phyloP scores from a whole-genome alignment of 805 yeast species.

The Candida cerambycidarum region DNA sequence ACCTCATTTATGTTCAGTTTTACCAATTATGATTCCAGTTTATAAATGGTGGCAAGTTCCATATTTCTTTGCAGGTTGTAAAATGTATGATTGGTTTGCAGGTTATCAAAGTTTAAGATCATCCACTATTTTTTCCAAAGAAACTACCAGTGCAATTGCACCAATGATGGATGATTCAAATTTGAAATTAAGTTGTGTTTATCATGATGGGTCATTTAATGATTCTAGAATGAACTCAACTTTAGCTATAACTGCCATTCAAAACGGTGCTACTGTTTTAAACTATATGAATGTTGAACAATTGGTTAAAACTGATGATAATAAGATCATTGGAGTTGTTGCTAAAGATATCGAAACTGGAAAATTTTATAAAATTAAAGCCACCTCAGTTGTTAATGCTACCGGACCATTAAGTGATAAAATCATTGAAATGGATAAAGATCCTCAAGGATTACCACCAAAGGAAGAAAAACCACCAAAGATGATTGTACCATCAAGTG shows the following conservation, averaged over 20 bases:
- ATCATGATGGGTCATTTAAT: constrained; percentile 94
- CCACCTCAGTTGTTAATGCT: constrained; percentile 82
- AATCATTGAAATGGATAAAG: constrained; percentile 82
- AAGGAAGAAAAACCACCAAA: constrained; percentile 50
- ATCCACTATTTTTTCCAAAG: constrained; percentile 69
- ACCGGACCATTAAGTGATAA: constrained; percentile 92
- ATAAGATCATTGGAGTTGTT: constrained; percentile 70
- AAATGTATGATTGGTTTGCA: constrained; percentile 89
- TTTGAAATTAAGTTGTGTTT: constrained; percentile 86
- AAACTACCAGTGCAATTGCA: constrained; percentile 67
- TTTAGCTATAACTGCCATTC: constrained; percentile 80
- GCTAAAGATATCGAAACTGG: constrained; percentile 74
- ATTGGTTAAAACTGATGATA: constrained; percentile 59
- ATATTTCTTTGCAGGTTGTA: constrained; percentile 87
- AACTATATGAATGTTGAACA: constrained; percentile 84
- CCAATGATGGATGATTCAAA: constrained; percentile 81
- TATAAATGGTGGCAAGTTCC: constrained; percentile 96
- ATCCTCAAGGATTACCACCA: constrained; percentile 64
- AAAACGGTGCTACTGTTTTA: constrained; percentile 84
- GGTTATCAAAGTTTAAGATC: constrained; percentile 81
- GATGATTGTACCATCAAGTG: constrained; percentile 93
- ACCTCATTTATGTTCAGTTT: constrained; percentile 81
- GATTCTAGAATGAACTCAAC: constrained; percentile 89
- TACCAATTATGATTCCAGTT: constrained; percentile 95
- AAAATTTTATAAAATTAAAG: constrained; percentile 56